Percentiles rank a stretch among this genome's conserved stretches.
These are phyloP conservation scores for Solanum virginianum DNA, from an alignment of 257 asterid species.

Conservation along the genomic window DNA sequence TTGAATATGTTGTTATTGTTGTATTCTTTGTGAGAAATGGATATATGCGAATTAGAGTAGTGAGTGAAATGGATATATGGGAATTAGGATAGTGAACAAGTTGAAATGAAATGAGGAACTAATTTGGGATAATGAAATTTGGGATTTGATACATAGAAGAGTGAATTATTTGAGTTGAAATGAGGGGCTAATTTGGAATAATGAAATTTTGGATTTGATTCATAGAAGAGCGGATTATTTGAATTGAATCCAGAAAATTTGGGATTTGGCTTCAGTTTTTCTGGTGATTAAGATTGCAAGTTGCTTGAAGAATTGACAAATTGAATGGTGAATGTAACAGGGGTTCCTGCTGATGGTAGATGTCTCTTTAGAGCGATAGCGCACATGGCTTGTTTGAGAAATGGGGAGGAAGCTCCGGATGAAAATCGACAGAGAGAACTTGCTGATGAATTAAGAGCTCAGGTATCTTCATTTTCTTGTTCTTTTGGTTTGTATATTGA, in stretches of 20 bases:
- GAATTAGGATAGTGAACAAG: background rate
- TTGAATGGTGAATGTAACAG: constrained; percentile 18
- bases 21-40: background rate
- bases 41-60: background rate
- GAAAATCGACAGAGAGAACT: constrained; percentile 62
- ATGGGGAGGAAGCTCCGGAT: constrained; percentile 58
- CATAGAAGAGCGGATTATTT: background rate
- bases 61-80: background rate
- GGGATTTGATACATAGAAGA: background rate
- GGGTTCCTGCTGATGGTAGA: constrained; percentile 72
- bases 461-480: constrained; percentile 13
- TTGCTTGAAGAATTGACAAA: background rate
- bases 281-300: background rate
- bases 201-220: background rate
- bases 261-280: background rate
- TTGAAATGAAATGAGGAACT: background rate
- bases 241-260: background rate
- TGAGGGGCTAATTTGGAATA: background rate
- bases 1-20: background rate
- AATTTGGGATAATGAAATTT: background rate
- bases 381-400: constrained; percentile 61
- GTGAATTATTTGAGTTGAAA: background rate
- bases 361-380: constrained; percentile 82
- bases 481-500: too few species aligned
- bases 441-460: constrained; percentile 88